Evolutionary conservation across 345 rosid species (phyloP).

Genomic region (Adansonia digitata): DNA sequence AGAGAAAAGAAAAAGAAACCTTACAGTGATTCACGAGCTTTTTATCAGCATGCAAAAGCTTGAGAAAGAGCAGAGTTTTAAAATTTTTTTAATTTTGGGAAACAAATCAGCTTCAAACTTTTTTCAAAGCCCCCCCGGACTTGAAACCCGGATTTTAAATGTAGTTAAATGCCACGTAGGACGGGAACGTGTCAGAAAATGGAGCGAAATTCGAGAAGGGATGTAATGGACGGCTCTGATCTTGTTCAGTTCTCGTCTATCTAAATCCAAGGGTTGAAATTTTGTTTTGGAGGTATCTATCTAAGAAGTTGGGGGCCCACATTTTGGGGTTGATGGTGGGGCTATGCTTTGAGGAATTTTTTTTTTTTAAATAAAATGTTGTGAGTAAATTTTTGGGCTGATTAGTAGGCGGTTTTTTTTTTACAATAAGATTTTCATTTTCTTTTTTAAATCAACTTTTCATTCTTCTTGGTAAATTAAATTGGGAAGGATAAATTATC

Average conservation of each 20-base stretch:
- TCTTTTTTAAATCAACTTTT: too few relatives aligned
- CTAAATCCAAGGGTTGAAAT: background rate
- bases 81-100: background rate
- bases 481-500: too few relatives aligned
- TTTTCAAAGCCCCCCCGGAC: constrained; percentile 36
- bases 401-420: too few relatives aligned
- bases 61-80: background rate
- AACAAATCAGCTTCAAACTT: background rate
- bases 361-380: too few relatives aligned
- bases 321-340: background rate
- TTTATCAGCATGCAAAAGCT: background rate
- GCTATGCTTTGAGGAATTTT: background rate
- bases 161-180: constrained; percentile 53
- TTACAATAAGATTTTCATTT: too few relatives aligned
- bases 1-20: background rate
- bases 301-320: constrained; percentile 9
- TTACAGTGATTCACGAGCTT: constrained; percentile 24
- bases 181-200: background rate
- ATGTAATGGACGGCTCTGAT: constrained; percentile 38
- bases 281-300: constrained; percentile 6
- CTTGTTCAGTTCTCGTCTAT: background rate
- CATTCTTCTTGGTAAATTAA: too few relatives aligned
- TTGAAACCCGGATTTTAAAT: constrained; percentile 63
- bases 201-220: background rate
- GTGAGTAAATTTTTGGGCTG: too few relatives aligned